Base-by-base conservation (phyloP, 148 eudicot genomes). In the Arbutus unedo region DNA sequence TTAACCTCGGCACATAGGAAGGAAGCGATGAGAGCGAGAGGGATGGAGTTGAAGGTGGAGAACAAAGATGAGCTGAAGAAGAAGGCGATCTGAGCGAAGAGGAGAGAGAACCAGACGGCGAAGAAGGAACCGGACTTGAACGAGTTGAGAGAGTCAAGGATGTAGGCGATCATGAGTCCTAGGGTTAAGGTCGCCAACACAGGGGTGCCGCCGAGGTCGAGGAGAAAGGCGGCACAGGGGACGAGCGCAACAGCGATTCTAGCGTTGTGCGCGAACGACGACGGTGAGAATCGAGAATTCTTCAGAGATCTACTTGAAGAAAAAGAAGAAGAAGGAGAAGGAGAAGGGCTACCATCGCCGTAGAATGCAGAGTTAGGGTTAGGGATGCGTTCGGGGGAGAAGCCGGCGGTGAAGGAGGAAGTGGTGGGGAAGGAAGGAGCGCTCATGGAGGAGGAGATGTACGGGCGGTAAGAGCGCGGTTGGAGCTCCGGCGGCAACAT, bases 121-220 rank as follows among this genome's bases (percentile, higher is more conserved):
- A 96, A 89, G 91, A 96, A 94, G 18, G 99, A 91, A 8, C 95
- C 95, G 3, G 99, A 86, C 79, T 93, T 96, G 88, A 25, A 43
- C 5, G 90, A 91, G 53, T 85, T 87, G 70, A 96, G 89, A 4
- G 97, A 91, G 79, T 94, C 99, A 70, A 96, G 97, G 83, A 94
- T 90, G 91, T 96, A 96, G 0, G 96, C 88, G 55, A 89, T 75
- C 91, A 92, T 91, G 14, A 95, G 91, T 16, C 93, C 93, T 1
- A 94, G 78, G 59, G 86, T 88, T 2, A 95, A 79, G 83, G 92
- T 80, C 8, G 88, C 93, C 66, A 88, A 86, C 3, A 94, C 98
- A 0, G 95, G 94, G 2, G 96, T 86, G 53, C 98, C 98, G 59
- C 98, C 98, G 41, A 95, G 96, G 90, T 95, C 98, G 38, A 95